A percentile compares a stretch with the other conserved stretches of the same genome.
Conservation (phyloP, 208 protist species). For the Trypanosoma scelopori region DNA sequence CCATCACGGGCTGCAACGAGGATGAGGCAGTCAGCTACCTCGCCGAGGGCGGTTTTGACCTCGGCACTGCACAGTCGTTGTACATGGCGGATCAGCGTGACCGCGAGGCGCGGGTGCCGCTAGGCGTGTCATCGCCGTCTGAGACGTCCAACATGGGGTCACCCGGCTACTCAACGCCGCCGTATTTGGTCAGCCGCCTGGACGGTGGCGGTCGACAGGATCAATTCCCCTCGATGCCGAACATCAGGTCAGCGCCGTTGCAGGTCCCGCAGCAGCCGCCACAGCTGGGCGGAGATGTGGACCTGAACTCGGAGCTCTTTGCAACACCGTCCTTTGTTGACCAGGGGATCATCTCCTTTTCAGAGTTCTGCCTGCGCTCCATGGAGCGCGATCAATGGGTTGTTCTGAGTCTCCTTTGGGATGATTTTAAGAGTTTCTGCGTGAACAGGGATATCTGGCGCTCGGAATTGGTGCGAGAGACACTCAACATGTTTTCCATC, state of each 20-base stretch:
- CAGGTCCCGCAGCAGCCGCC: conserved; percentile 14
- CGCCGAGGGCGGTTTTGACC: conserved; percentile 55
- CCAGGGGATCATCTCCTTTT: conserved; percentile 29
- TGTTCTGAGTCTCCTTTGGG: conserved; percentile 51
- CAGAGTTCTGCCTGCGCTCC: conserved; percentile 43
- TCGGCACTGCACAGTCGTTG: conserved; percentile 36
- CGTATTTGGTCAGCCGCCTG: conserved; percentile 23
- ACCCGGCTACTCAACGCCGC: conserved; percentile 28
- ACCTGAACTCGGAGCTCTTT: conserved; percentile 26
- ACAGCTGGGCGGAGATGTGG: neutral
- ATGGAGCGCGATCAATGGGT: conserved; percentile 55
- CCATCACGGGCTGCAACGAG: conserved; percentile 51
- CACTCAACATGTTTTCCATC: conserved; percentile 41
- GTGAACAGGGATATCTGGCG: conserved; percentile 78
- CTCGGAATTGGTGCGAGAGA: conserved; percentile 34
- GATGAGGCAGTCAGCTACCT: conserved; percentile 70
- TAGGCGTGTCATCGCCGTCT: neutral
- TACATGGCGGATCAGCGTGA: conserved; percentile 28
- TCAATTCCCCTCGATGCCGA: conserved; percentile 1
- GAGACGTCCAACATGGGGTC: conserved; percentile 11
- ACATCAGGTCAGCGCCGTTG: neutral
- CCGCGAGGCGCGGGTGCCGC: neutral
- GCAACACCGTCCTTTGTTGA: conserved; percentile 51
- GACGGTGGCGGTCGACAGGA: conserved; percentile 22
- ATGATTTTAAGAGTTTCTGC: conserved; percentile 56